Base-by-base conservation (phyloP, 371 early-diverging fungal species). In the Haplosporangium sp. region DNA sequence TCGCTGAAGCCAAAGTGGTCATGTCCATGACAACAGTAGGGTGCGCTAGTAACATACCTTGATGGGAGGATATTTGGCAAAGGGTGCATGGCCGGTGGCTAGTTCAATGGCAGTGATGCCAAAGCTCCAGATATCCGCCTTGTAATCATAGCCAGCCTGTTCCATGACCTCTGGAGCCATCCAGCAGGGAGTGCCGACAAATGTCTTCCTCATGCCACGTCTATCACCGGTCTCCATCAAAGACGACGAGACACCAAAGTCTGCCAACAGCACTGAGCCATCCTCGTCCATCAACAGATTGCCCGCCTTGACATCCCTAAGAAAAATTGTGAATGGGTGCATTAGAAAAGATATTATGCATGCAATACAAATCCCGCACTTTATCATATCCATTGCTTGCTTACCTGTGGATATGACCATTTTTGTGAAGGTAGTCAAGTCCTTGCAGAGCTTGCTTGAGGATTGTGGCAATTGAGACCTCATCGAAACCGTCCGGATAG, bases 111-210 rank as follows among this genome's bases (percentile, higher is more conserved):
- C 90, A 10, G 96, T 95, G 46, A 97, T 95, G 58, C 97, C 97
- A 83, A 96, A 94, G 62, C 92, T 92, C 95, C 96, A 97, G 59
- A 95, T 95, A 79, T 97, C 97, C 0, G 96, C 97, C 81, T 94
- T 94, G 74, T 88, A 92, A 69, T 94, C 93, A 81, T 97, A 96
- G 9, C 91, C 93, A 8, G 89, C 86, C 73, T 73, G 87, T 45
- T 84, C 84, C 86, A 87, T 86, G 36, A 85, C 84, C 64, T 88
- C 94, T 13, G 94, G 94, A 11, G 95, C 96, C 94, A 97, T 97
- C 95, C 94, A 95, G 12, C 40, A 43, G n/a, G 94, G 94, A 64
- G 93, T 93, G 18, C 94, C 94, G 14, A 93, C 94, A 89, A 95
- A 94, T 0, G 95, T 94, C 80, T 91, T 93, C 61, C 95, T 72